Percentiles rank a stretch among this genome's conserved stretches.
Conservation (phyloP, 257 asterid genomes). For the Voacanga thouarsii region DNA sequence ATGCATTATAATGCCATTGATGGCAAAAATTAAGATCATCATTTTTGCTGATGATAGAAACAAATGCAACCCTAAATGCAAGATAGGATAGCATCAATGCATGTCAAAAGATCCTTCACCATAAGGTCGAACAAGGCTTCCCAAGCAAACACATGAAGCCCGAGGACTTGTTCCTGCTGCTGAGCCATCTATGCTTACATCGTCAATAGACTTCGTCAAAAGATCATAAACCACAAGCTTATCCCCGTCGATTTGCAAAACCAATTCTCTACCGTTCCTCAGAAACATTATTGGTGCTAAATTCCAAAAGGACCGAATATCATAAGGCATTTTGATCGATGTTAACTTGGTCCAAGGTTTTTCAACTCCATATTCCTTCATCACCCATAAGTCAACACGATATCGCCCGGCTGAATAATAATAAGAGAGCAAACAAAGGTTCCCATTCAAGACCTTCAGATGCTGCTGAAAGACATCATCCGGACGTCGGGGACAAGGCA, state of each 20-base stretch:
- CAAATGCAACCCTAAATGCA: no score
- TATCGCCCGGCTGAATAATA: neutral
- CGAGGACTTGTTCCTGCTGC: no score
- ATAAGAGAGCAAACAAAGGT: neutral
- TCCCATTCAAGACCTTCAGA: neutral
- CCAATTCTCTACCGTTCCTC: neutral
- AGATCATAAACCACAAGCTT: neutral
- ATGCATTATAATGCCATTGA: no score
- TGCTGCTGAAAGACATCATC: neutral
- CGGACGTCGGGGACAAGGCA: neutral
- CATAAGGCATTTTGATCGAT: neutral
- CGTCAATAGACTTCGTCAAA: neutral
- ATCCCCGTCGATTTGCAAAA: neutral
- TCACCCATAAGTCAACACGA: neutral
- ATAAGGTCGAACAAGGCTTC: neutral
- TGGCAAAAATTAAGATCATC: no score
- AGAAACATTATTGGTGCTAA: neutral
- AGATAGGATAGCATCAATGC: no score
- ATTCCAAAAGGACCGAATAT: neutral
- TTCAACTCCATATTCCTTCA: conserved; percentile 2
- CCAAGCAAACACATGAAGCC: neutral
- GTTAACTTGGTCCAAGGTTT: conserved; percentile 10
- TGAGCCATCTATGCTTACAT: neutral
- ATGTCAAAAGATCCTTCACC: no score
- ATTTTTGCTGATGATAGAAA: no score